Evolutionary conservation across 306 rosid species (phyloP).

Genomic region (Acacia acuminata): DNA sequence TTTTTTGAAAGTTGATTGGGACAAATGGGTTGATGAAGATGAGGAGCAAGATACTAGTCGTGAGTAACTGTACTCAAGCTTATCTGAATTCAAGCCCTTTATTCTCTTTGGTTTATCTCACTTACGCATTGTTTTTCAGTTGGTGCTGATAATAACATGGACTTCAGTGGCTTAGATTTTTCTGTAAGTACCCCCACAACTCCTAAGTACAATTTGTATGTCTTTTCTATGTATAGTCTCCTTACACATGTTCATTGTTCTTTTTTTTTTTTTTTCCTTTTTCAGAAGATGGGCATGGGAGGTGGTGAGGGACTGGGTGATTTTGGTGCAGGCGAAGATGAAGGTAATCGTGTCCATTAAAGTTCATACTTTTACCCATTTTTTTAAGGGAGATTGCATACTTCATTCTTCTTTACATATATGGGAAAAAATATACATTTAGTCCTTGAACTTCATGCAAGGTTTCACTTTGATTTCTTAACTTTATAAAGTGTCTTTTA

Average conservation of each 20-base stretch:
- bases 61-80: slow-evolving; percentile 30
- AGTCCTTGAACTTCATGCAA: too few species aligned
- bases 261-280: background rate
- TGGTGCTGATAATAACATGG: too few species aligned
- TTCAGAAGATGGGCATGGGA: slow-evolving; percentile 46
- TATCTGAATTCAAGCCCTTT: slow-evolving; percentile 16
- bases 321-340: slow-evolving; percentile 16
- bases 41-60: slow-evolving; percentile 52
- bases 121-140: too few species aligned
- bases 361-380: background rate
- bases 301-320: slow-evolving; percentile 36
- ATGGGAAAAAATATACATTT: background rate
- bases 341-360: slow-evolving; percentile 33
- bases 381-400: background rate
- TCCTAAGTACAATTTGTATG: background rate
- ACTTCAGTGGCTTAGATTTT: too few species aligned
- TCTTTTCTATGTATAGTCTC: background rate
- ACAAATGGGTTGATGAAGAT: slow-evolving; percentile 84
- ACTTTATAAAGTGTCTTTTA: too few species aligned
- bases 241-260: background rate
- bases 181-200: background rate
- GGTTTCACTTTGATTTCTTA: too few species aligned
- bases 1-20: slow-evolving; percentile 79
- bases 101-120: too few species aligned
- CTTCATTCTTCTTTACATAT: background rate